Evolutionary conservation across 116 monocot genomes (phyloP), one percentile per base, ranked within the genome.

Genomic region (Posidonia oceanica): DNA sequence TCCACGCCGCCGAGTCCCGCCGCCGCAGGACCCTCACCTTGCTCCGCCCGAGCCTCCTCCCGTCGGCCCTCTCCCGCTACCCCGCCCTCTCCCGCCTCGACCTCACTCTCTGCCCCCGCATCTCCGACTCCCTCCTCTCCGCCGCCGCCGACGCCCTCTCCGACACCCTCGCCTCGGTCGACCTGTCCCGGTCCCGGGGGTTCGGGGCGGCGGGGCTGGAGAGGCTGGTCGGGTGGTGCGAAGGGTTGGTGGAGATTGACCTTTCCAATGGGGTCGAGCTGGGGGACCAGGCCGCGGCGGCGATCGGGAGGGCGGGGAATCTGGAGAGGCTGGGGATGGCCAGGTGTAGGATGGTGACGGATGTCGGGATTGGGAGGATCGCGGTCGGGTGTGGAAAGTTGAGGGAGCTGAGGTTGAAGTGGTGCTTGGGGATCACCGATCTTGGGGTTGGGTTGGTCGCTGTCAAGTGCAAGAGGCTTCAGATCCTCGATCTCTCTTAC

Each of bases 331-430:
- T 93, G 36, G 73, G 69, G 72, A 68, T 93, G 73, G 68, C 75
- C 37, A 70, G 82, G 72, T 93, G 89, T 70, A 80, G 75, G 75
- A 64, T 36, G 70, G 59, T 93, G 39, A 85, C 85, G 18, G 93
- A 93, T 56, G 71, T 87, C 59, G 93, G 93, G 60, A 71, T 93
- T 63, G 86, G 79, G 6, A 83, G 84, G 75, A 75, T 93, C 59
- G 93, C 93, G 10, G 89, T 89, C 10, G 93, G 89, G 10, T 93
- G 93, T 71, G 52, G 71, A 11, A 71, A 73, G 42, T 66, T 93
- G 58, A 78, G 61, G 59, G 16, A 63, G 51, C 79, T 93, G 71
- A 77, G 73, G 56, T 77, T 93, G 75, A 89, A 78, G n/a, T 82
- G 83, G 79, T 93, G 93, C 72, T 42, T 87, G 11, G 79, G 79